phyloP scores from a whole-genome alignment of 2,329 filamentous ascomycete genomes.

The Neoscytalidium dimidiatum region DNA sequence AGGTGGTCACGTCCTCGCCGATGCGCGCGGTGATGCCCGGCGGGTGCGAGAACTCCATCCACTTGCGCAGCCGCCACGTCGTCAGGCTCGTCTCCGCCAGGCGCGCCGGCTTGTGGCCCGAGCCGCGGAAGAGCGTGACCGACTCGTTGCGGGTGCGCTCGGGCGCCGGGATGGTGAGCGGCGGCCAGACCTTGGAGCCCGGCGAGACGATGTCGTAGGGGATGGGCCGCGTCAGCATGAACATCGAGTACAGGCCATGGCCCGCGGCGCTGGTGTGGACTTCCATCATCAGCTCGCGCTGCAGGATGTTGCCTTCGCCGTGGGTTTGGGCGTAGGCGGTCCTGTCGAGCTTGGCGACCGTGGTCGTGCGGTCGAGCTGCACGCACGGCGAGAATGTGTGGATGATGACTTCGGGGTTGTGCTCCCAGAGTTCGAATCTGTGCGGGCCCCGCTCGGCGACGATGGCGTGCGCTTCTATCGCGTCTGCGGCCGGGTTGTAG shows the following conservation, averaged over 20 bases:
- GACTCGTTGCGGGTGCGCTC: conserved; percentile 58
- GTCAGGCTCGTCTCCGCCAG: conserved; percentile 65
- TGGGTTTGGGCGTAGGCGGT: conserved; percentile 29
- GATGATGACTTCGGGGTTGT: conserved; percentile 66
- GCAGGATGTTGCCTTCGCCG: conserved; percentile 42
- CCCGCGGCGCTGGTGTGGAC: conserved; percentile 29
- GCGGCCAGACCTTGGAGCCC: conserved; percentile 67
- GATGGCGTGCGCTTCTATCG: conserved; percentile 79
- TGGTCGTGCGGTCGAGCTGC: conserved; percentile 72
- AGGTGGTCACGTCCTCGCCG: conserved; percentile 59
- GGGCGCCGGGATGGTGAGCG: conserved; percentile 65
- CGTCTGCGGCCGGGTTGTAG: conserved; percentile 71
- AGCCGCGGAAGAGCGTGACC: conserved; percentile 45
- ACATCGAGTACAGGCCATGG: conserved; percentile 61
- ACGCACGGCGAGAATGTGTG: conserved; percentile 72
- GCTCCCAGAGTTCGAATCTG: conserved; percentile 64
- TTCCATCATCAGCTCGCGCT: conserved; percentile 55
- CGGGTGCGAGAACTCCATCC: conserved; percentile 64
- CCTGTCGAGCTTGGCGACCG: conserved; percentile 54
- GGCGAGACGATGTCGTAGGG: conserved; percentile 44
- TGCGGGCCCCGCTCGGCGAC: conserved; percentile 52
- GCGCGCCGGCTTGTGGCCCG: conserved; percentile 51
- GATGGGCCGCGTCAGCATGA: conserved; percentile 63
- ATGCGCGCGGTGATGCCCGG: conserved; percentile 42
- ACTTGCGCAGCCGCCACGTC: conserved; percentile 73